Percentiles rank a stretch among this genome's conserved stretches.
These are phyloP conservation scores for Mortierella sp. DNA, from an alignment of 371 early-diverging fungal species.

Conservation along the genomic window DNA sequence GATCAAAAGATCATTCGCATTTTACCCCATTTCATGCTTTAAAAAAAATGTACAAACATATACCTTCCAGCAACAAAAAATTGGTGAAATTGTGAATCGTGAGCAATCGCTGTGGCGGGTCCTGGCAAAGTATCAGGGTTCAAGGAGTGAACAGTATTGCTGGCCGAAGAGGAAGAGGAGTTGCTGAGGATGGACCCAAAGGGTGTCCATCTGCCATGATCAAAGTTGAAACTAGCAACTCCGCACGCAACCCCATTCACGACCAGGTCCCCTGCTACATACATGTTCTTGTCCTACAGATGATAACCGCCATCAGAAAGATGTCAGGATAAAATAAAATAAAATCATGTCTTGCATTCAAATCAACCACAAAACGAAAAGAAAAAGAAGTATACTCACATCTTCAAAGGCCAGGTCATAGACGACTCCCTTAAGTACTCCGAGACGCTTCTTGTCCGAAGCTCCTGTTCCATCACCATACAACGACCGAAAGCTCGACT, in stretches of 20 bases:
- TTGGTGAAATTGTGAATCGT: slow-evolving; percentile 35
- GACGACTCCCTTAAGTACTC: slow-evolving; percentile 56
- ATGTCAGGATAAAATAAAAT: neutral
- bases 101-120: slow-evolving; percentile 37
- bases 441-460: slow-evolving; percentile 19
- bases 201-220: slow-evolving; percentile 56
- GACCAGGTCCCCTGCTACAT: slow-evolving; percentile 62
- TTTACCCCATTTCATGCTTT: neutral
- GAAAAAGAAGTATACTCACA: slow-evolving; percentile 30
- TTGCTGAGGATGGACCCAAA: slow-evolving; percentile 56
- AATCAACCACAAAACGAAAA: neutral
- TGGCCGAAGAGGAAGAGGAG: no score
- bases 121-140: slow-evolving; percentile 22
- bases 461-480: slow-evolving; percentile 42
- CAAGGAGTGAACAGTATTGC: slow-evolving; percentile 10
- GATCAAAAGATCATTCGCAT: no score
- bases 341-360: neutral
- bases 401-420: slow-evolving; percentile 62
- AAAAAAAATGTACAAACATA: neutral
- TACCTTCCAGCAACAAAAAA: slow-evolving; percentile 48
- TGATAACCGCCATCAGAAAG: neutral
- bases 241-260: slow-evolving; percentile 55
- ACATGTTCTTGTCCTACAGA: slow-evolving; percentile 54
- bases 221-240: slow-evolving; percentile 63
- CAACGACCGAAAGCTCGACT: slow-evolving; percentile 25